Conservation (phyloP, 768 basidiomycete genomes). For the Holtermannia corniformis region DNA sequence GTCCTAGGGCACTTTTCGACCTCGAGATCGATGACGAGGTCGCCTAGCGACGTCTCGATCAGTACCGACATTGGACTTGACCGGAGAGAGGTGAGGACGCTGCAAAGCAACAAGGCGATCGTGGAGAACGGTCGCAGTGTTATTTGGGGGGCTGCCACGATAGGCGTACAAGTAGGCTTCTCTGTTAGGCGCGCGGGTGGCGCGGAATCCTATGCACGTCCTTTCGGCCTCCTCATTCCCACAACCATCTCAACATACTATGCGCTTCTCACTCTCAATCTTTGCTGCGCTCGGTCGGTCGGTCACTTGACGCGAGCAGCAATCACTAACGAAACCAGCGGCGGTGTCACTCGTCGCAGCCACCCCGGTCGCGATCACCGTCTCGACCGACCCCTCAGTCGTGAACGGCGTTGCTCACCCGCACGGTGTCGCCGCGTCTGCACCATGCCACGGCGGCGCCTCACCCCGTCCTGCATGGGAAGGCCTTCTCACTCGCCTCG, state of each 20-base stretch:
- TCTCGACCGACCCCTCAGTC: too few relatives aligned
- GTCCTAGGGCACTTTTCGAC: conserved; percentile 80
- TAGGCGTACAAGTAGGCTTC: too few relatives aligned
- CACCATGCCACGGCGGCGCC: not conserved
- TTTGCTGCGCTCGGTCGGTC: conserved; percentile 23
- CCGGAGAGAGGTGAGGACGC: not conserved
- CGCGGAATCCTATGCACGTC: not conserved
- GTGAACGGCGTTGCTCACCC: too few relatives aligned
- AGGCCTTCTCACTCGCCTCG: not conserved
- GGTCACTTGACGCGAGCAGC: not conserved
- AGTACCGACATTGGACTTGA: conserved; percentile 99
- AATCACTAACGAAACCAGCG: not conserved
- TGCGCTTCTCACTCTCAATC: conserved; percentile 18
- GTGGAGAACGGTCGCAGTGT: too few relatives aligned
- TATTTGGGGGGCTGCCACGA: too few relatives aligned
- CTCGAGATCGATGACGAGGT: conserved; percentile 92
- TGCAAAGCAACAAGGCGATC: not conserved
- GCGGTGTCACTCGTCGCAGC: not conserved
- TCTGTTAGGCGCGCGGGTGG: too few relatives aligned
- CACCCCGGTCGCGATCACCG: not conserved
- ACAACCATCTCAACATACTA: conserved; percentile 3
- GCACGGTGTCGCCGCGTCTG: too few relatives aligned
- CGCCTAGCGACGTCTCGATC: conserved; percentile 92
- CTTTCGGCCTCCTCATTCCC: conserved; percentile 4
- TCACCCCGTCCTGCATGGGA: not conserved